Evolutionary conservation across 441 rosid genomes (phyloP), one percentile per base, ranked within the genome.

Genomic region (Macaranga tanarius): DNA sequence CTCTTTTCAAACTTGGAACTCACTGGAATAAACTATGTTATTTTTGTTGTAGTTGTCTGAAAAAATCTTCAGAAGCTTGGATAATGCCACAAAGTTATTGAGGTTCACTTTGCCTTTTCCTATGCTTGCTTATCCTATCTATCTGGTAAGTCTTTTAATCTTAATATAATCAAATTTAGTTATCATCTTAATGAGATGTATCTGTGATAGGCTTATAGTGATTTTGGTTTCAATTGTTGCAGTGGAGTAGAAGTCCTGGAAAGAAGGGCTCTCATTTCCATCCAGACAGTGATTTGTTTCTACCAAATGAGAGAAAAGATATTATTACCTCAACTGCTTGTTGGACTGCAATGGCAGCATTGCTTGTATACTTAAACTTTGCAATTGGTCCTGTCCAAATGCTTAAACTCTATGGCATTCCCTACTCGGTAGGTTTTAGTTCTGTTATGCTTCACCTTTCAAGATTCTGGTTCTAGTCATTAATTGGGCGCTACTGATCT

Each of bases 181-280:
- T 5, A 5, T 34, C 38, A 34, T 34, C 38, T 34, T 34, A 34
- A 34, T 34, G n/a, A 38, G 40, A n/a, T 54, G 19, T 0, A 3
- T 52, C 5, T 1, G 5, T 52, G 16, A 52, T 5, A 9, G 57
- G 23, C 57, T n/a, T 10, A 19, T 17, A 7, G 40, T 38, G 66
- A 38, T 40, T 7, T 58, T 13, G 17, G 25, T 31, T 67, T 74
- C 45, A 60, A 20, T 44, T 61, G 8, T 64, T 11, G 47, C 26
- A 95, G 99, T 90, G 91, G 91, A 19, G 78, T 52, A 80, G 99
- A 79, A 90, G 96, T 74, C 99, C 99, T 19, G 99, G 99, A 40
- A 95, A 95, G 80, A 82, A 81, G 73, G 99, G 99, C 17, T 92
- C 98, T 51, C 99, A 95, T 74, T 95, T 86, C 84, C 77, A 88